Percentiles rank a stretch among this genome's conserved stretches.
Conservation (phyloP, 164 flowering plant species). For the Nymphaea thermarum region DNA sequence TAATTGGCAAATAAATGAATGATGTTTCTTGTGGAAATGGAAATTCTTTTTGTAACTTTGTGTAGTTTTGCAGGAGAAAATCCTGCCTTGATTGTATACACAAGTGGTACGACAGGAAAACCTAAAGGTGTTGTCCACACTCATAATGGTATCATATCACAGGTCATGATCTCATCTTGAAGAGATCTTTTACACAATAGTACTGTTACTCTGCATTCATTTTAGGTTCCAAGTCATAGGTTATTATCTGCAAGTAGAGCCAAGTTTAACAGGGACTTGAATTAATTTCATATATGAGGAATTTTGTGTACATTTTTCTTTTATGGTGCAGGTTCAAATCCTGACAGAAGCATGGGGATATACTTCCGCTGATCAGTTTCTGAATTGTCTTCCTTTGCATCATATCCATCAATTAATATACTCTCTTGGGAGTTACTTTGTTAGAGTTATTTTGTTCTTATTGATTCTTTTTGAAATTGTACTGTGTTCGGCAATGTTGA, state of each 20-base stretch:
- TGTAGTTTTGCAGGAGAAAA: constrained; percentile 37
- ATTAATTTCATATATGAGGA: not conserved
- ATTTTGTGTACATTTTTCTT: not conserved
- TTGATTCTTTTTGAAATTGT: too few relatives aligned
- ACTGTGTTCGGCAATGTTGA: too few relatives aligned
- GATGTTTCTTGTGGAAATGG: not conserved
- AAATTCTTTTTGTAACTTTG: not conserved
- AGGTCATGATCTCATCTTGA: constrained; percentile 30
- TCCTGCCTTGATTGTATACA: constrained; percentile 80
- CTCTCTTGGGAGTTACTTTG: not conserved
- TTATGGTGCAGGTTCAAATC: constrained; percentile 67
- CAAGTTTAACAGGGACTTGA: not conserved
- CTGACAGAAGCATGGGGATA: constrained; percentile 89
- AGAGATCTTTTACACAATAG: not conserved
- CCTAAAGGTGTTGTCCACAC: constrained; percentile 99
- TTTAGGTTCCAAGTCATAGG: not conserved
- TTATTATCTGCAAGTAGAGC: not conserved
- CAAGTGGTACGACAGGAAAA: constrained; percentile 99
- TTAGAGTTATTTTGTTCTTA: not conserved
- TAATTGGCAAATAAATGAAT: constrained; percentile 3
- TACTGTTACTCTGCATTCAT: not conserved
- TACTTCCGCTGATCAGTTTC: constrained; percentile 68
- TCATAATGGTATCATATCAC: constrained; percentile 65
- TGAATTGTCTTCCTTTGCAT: constrained; percentile 91
- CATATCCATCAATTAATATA: constrained; percentile 60